phyloP scores from a whole-genome alignment of 257 asterid species.

The Lantana camara region DNA sequence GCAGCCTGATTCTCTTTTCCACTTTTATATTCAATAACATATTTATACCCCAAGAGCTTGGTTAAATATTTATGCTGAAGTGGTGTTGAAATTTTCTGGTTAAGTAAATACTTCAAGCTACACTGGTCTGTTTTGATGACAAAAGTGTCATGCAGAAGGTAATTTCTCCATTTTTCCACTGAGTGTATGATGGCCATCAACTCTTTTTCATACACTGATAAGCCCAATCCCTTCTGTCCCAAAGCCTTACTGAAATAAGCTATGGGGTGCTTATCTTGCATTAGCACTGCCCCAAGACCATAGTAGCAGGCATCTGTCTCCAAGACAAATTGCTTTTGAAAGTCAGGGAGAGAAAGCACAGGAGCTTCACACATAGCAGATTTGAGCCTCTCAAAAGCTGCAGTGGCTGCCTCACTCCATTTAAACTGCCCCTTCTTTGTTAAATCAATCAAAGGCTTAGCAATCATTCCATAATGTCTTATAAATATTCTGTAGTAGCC shows the following conservation, averaged over 20 bases:
- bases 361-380: not conserved
- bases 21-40: not conserved
- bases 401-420: not conserved
- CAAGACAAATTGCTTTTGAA: not conserved
- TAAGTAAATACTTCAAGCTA: no score
- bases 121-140: not conserved
- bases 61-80: not conserved
- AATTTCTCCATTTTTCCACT: not conserved
- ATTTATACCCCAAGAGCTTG: not conserved
- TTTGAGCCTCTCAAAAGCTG: not conserved
- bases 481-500: slow-evolving; percentile 6
- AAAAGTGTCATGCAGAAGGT: not conserved
- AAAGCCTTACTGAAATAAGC: no score
- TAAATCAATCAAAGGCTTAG: not conserved
- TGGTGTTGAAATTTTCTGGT: not conserved
- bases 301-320: no score
- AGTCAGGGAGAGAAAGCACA: not conserved
- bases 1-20: not conserved
- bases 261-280: no score
- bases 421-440: not conserved
- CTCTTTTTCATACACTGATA: no score
- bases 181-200: no score
- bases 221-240: no score
- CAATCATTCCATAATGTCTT: not conserved
- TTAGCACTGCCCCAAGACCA: no score